phyloP scores from a whole-genome alignment of 768 basidiomycete species.

The Cytidiella melzeri region DNA sequence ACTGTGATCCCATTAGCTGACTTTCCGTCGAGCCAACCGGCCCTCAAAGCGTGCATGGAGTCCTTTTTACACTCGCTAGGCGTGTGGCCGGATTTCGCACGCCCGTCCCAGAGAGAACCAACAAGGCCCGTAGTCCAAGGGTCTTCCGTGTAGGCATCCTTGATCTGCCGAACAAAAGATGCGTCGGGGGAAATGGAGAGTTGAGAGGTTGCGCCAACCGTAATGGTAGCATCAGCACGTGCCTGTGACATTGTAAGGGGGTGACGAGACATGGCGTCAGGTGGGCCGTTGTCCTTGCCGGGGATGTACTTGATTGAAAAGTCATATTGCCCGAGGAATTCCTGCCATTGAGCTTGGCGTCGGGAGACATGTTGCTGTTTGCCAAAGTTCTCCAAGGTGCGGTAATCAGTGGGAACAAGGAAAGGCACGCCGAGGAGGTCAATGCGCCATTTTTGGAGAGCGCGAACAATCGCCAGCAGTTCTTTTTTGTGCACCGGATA shows the following conservation, averaged over 20 bases:
- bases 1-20: not conserved
- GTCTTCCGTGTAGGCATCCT: no score
- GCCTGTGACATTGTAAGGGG: not conserved
- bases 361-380: constrained; percentile 27
- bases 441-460: not conserved
- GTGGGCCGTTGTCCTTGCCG: constrained; percentile 32
- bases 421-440: constrained; percentile 17
- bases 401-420: constrained; percentile 31
- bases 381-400: constrained; percentile 29
- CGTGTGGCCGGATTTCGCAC: no score
- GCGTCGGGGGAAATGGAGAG: not conserved
- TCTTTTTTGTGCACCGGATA: not conserved
- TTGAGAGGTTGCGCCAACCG: constrained; percentile 2
- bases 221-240: no score
- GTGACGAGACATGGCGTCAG: constrained; percentile 35
- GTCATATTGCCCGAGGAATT: constrained; percentile 35
- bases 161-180: constrained; percentile 1
- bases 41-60: no score
- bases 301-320: constrained; percentile 31
- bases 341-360: constrained; percentile 32
- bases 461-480: not conserved
- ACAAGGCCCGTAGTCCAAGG: not conserved
- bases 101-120: constrained; percentile 2
- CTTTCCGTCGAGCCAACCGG: no score
- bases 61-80: no score